Evolutionary conservation across 2,329 filamentous ascomycete genomes (phyloP).

Genomic region (Microdochium trichocladiopsis): DNA sequence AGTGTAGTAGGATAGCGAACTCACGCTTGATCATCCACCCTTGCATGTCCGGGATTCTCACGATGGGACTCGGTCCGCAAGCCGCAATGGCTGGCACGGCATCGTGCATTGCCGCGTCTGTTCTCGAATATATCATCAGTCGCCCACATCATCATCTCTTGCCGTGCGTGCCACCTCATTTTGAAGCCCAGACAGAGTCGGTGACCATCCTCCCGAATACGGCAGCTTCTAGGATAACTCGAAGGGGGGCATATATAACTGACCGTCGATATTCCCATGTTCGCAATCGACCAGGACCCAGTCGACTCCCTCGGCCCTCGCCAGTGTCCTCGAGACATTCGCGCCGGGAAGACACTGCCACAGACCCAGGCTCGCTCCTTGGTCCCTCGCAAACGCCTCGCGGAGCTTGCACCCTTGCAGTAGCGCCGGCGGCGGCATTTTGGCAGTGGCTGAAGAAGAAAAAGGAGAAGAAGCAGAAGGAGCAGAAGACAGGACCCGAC

Average conservation of each 20-base stretch:
- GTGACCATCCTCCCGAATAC: too few relatives aligned
- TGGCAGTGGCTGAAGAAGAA: too few relatives aligned
- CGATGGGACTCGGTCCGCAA: slow-evolving; percentile 45
- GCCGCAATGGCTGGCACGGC: slow-evolving; percentile 49
- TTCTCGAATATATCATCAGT: slow-evolving; percentile 1
- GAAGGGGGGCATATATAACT: too few relatives aligned
- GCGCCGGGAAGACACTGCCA: slow-evolving; percentile 59
- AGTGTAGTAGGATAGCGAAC: too few relatives aligned
- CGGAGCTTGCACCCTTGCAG: slow-evolving; percentile 30
- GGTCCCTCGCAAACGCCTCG: slow-evolving; percentile 38
- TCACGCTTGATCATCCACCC: slow-evolving; percentile 50
- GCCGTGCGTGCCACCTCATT: too few relatives aligned
- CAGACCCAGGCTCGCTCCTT: slow-evolving; percentile 42
- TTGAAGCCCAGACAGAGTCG: too few relatives aligned
- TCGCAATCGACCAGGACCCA: slow-evolving; percentile 59
- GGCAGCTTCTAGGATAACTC: too few relatives aligned
- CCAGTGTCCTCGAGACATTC: slow-evolving; percentile 52
- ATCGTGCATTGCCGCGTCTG: slow-evolving; percentile 50
- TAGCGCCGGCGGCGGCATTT: slow-evolving; percentile 5
- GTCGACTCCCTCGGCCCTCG: slow-evolving; percentile 53
- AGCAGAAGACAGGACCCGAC: too few relatives aligned
- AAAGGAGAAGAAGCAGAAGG: too few relatives aligned
- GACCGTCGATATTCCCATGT: slow-evolving; percentile 49
- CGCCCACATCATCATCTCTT: neutral
- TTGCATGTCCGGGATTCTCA: slow-evolving; percentile 50